Conservation (phyloP, 2,329 filamentous ascomycete genomes). For the Zymoseptoria pseudotritici region DNA sequence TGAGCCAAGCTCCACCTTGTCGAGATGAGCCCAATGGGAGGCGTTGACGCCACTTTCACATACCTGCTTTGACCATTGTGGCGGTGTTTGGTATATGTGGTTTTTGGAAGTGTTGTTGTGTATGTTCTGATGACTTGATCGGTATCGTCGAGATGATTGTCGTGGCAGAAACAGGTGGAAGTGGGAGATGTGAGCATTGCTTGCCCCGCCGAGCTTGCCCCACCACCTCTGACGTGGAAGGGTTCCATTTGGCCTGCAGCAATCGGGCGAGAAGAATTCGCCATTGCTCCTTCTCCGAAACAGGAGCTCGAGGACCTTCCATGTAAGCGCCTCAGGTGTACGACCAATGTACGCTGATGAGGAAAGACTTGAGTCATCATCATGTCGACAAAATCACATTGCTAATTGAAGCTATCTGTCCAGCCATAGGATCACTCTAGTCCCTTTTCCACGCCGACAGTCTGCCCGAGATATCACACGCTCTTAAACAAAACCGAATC, state of each 20-base stretch:
- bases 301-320: background rate
- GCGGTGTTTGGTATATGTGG: slow-evolving; percentile 41
- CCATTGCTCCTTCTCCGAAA: background rate
- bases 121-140: slow-evolving; percentile 4
- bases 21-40: slow-evolving; percentile 6
- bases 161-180: background rate
- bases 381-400: background rate
- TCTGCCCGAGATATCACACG: background rate
- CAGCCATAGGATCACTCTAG: background rate
- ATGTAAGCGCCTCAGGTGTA: background rate
- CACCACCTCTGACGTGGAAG: background rate
- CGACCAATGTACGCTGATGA: background rate
- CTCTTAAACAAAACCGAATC: slow-evolving; percentile 2
- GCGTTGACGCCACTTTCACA: slow-evolving; percentile 33
- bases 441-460: background rate
- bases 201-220: background rate
- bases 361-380: background rate
- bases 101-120: slow-evolving; percentile 3
- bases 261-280: background rate
- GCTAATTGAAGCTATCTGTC: background rate
- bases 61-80: slow-evolving; percentile 99
- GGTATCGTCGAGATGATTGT: slow-evolving; percentile 1
- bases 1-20: slow-evolving; percentile 32
- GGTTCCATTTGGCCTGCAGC: no score
- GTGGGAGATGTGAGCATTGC: background rate